Evolutionary conservation across 345 rosid genomes (phyloP).

Genomic region (Citrus trifoliata): DNA sequence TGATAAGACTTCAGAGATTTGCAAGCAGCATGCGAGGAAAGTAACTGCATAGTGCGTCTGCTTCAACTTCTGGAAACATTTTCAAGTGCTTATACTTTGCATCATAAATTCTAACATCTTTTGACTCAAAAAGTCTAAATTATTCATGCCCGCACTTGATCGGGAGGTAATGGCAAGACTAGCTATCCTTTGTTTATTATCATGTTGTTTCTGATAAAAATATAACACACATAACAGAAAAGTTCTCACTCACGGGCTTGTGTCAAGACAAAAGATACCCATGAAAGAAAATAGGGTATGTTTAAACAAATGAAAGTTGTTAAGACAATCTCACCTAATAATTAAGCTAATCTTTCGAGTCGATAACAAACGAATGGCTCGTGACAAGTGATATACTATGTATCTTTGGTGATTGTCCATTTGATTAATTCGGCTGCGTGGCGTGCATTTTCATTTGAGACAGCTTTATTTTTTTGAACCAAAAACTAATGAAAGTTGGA

Average conservation of each 20-base stretch:
- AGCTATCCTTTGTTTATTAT: neutral
- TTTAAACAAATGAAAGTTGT: neutral
- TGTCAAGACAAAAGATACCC: neutral
- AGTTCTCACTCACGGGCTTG: too few species aligned
- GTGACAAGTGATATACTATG: neutral
- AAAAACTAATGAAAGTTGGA: neutral
- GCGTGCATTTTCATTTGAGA: neutral
- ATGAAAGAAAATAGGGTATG: too few species aligned
- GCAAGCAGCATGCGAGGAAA: conserved; percentile 11
- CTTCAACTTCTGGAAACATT: neutral
- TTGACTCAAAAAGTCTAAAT: neutral
- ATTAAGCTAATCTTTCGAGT: neutral
- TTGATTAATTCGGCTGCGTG: neutral
- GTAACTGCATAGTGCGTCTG: neutral
- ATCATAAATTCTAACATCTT: neutral
- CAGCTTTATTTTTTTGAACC: neutral
- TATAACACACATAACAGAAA: too few species aligned
- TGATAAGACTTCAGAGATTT: neutral
- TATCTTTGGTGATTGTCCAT: neutral
- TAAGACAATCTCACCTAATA: neutral
- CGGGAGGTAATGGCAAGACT: neutral
- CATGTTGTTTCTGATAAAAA: too few species aligned
- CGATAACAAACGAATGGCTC: neutral
- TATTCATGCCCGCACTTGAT: neutral
- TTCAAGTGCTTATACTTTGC: neutral